Conservation (phyloP, 78 protist species). For the Isochrysis galbana region DNA sequence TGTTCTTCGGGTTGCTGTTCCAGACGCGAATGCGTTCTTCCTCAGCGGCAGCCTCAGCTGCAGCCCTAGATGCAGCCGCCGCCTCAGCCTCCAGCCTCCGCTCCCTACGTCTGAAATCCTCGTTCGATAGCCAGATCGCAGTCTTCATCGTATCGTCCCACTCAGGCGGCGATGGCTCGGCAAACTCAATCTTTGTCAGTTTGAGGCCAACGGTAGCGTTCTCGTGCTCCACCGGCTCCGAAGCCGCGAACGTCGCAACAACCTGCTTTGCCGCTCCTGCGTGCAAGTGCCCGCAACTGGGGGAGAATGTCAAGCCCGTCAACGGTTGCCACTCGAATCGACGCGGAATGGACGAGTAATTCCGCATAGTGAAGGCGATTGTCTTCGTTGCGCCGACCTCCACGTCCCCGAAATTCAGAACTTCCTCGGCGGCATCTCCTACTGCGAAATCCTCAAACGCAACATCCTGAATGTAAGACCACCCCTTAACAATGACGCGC, state of each 20-base stretch:
- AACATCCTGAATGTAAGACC: conserved; percentile 41
- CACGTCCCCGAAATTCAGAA: conserved; percentile 50
- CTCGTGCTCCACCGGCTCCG: not conserved
- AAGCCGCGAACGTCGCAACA: not conserved
- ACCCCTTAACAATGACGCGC: conserved; percentile 42
- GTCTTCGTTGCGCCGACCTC: conserved; percentile 11
- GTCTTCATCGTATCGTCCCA: conserved; percentile 47
- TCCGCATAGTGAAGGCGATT: conserved; percentile 52
- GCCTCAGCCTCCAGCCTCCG: no score
- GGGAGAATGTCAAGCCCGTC: conserved; percentile 41
- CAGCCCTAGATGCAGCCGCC: no score
- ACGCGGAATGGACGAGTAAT: not conserved
- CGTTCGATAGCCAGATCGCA: not conserved
- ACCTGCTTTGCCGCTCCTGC: conserved; percentile 26
- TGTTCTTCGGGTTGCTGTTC: no score
- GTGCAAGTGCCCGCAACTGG: conserved; percentile 46
- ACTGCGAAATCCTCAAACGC: conserved; percentile 53
- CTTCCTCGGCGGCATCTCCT: conserved; percentile 31
- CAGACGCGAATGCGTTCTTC: no score
- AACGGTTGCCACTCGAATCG: conserved; percentile 49
- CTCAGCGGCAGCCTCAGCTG: no score
- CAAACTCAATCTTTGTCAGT: not conserved
- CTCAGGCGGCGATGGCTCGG: conserved; percentile 17
- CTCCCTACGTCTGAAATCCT: no score
- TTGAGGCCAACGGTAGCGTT: not conserved